Evolutionary conservation across 495 filamentous ascomycete genomes (phyloP).

Genomic region (Penicillium cinerascens): DNA sequence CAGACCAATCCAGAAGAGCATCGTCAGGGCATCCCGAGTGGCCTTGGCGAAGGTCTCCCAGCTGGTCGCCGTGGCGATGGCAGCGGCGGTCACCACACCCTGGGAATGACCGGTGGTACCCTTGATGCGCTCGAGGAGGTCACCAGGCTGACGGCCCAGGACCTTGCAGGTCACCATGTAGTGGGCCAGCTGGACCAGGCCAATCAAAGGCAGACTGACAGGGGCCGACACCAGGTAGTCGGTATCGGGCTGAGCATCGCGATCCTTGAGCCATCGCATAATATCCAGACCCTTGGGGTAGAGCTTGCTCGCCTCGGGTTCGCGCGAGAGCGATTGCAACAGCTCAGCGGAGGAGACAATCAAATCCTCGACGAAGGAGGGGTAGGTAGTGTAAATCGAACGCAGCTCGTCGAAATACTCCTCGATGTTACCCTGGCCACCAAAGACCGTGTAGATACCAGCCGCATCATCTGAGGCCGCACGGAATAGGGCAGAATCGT

Average conservation of each 20-base stretch:
- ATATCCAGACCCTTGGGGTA: constrained; percentile 95
- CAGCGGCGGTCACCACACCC: constrained; percentile 90
- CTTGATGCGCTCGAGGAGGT: constrained; percentile 72
- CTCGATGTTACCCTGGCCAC: constrained; percentile 98
- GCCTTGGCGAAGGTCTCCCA: constrained; percentile 87
- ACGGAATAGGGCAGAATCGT: constrained; percentile 89
- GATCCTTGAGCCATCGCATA: constrained; percentile 84
- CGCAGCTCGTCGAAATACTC: constrained; percentile 98
- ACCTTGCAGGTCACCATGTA: constrained; percentile 90
- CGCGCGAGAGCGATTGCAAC: constrained; percentile 76
- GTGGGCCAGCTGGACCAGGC: constrained; percentile 90
- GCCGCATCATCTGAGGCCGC: constrained; percentile 77
- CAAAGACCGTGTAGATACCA: constrained; percentile 86
- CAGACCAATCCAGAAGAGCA: constrained; percentile 99
- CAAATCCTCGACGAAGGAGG: constrained; percentile 81
- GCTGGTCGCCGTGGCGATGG: constrained; percentile 76
- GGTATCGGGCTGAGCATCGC: constrained; percentile 83
- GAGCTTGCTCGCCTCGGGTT: constrained; percentile 86
- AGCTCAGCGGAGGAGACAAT: constrained; percentile 74
- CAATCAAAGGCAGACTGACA: constrained; percentile 95
- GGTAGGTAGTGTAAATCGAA: constrained; percentile 85
- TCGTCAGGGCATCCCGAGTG: constrained; percentile 73
- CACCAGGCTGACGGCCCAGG: constrained; percentile 79
- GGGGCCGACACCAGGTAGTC: constrained; percentile 97
- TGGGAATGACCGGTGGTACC: constrained; percentile 97